These are phyloP conservation scores for Lasiodiplodia sp. DNA, from an alignment of 2,329 filamentous ascomycete genomes.

Conservation along the genomic window DNA sequence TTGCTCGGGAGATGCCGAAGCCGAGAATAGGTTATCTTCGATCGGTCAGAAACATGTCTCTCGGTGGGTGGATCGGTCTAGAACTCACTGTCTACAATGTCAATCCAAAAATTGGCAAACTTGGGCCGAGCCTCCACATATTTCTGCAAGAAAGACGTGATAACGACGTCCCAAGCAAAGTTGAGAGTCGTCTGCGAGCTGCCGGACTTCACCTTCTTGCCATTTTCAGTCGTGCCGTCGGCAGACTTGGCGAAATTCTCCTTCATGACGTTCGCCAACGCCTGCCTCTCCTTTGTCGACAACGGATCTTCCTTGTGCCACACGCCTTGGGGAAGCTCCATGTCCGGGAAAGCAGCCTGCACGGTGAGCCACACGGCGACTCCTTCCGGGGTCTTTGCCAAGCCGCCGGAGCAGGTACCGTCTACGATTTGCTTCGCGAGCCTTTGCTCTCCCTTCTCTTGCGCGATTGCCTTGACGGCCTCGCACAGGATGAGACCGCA, in stretches of 20 bases:
- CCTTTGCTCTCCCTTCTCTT: constrained; percentile 56
- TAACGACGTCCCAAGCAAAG: constrained; percentile 85
- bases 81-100: constrained; percentile 80
- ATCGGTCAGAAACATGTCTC: constrained; percentile 33
- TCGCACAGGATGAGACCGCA: constrained; percentile 84
- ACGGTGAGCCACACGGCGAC: constrained; percentile 86
- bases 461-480: constrained; percentile 65
- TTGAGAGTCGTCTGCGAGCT: constrained; percentile 82
- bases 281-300: constrained; percentile 69
- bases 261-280: constrained; percentile 79
- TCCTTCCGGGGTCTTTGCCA: constrained; percentile 84
- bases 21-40: constrained; percentile 81
- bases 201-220: constrained; percentile 66
- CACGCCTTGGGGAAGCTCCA: constrained; percentile 71
- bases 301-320: constrained; percentile 80
- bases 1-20: constrained; percentile 81
- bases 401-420: constrained; percentile 67
- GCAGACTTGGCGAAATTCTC: constrained; percentile 69
- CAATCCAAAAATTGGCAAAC: constrained; percentile 83
- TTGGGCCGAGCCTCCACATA: constrained; percentile 47
- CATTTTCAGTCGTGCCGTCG: constrained; percentile 48
- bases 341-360: constrained; percentile 67
- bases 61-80: not conserved
- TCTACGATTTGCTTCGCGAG: constrained; percentile 69
- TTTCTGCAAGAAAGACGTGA: constrained; percentile 53